These are phyloP conservation scores for Symbiodinium pilosum DNA, from an alignment of 73 alveolate species.

Conservation along the genomic window DNA sequence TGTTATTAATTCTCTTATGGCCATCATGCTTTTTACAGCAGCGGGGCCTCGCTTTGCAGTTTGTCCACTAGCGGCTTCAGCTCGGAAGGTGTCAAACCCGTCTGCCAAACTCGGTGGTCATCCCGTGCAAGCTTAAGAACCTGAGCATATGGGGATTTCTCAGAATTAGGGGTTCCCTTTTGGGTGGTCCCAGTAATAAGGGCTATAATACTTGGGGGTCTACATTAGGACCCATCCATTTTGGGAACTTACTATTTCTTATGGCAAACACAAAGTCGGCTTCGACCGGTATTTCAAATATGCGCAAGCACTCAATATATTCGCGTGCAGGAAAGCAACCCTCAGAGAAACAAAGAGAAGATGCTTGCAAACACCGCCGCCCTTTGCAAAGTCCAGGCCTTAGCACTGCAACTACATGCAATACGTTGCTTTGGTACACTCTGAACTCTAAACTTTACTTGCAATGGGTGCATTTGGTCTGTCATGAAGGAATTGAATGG, in stretches of 20 bases:
- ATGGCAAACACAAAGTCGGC: neutral
- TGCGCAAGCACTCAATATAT: neutral
- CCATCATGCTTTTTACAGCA: no score
- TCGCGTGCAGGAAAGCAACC: neutral
- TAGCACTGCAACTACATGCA: neutral
- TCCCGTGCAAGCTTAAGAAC: constrained; percentile 77
- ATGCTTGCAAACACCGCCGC: constrained; percentile 90
- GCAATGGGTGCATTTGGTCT: neutral
- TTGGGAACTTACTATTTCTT: no score
- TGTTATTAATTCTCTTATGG: no score
- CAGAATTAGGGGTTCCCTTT: no score
- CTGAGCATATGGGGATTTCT: no score
- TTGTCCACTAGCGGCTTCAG: neutral
- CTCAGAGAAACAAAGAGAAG: constrained; percentile 61
- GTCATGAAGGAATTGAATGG: neutral
- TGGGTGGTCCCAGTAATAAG: no score
- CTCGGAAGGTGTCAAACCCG: constrained; percentile 52
- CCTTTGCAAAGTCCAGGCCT: constrained; percentile 85
- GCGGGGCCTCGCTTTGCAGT: neutral
- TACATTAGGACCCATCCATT: no score
- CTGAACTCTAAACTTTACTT: neutral
- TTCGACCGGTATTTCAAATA: neutral
- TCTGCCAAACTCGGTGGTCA: constrained; percentile 82
- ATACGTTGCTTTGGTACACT: neutral
- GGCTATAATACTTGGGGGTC: no score